phyloP scores from a whole-genome alignment of 2,329 filamentous ascomycete species.

The Epichloe bromicola region DNA sequence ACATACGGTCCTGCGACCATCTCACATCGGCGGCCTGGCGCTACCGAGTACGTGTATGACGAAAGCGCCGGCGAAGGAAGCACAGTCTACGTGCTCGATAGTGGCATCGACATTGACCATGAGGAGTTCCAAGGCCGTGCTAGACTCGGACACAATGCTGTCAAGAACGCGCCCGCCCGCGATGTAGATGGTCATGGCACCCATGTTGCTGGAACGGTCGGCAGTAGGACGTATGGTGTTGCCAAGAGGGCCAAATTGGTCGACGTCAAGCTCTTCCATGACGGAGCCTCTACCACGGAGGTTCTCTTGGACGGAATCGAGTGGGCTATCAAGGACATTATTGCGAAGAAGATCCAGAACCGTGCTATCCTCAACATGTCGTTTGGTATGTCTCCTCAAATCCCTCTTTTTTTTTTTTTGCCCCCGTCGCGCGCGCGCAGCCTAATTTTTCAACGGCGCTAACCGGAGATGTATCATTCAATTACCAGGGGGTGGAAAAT shows the following conservation, averaged over 20 bases:
- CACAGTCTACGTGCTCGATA: constrained; percentile 43
- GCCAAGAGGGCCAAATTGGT: constrained; percentile 29
- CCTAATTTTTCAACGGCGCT: no score
- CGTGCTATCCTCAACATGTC: constrained; percentile 43
- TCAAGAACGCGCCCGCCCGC: constrained; percentile 16
- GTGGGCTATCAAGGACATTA: constrained; percentile 30
- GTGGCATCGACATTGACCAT: constrained; percentile 36
- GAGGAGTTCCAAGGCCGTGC: constrained; percentile 31
- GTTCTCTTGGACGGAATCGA: constrained; percentile 19
- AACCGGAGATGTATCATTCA: not conserved
- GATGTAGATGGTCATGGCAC: constrained; percentile 33
- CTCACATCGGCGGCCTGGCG: constrained; percentile 25
- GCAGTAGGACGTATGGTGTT: constrained; percentile 30
- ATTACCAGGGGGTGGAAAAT: not conserved
- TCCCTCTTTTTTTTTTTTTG: not conserved
- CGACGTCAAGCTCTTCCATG: constrained; percentile 32
- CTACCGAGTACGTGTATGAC: constrained; percentile 28
- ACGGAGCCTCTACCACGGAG: constrained; percentile 5
- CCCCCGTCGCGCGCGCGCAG: no score
- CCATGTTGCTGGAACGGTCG: constrained; percentile 33
- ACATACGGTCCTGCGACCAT: constrained; percentile 33
- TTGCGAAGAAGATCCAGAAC: constrained; percentile 21
- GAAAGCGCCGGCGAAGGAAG: constrained; percentile 24
- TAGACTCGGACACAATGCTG: constrained; percentile 22
- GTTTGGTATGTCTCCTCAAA: constrained; percentile 20